Conservation (phyloP, 495 filamentous ascomycete genomes). For the Podospora australis region DNA sequence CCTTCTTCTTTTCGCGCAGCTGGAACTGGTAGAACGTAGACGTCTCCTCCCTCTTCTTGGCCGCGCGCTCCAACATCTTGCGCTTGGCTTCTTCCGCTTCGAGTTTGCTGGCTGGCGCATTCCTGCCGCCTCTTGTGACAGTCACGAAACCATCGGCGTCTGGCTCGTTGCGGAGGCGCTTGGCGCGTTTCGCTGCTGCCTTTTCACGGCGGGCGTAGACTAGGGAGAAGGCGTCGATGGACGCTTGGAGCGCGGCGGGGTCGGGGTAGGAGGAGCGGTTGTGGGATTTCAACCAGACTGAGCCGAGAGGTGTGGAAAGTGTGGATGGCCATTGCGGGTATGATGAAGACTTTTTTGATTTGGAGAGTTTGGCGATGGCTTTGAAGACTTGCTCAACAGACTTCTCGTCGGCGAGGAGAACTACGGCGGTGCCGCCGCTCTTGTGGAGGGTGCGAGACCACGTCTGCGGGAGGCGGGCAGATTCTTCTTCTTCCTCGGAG, state of each 20-base stretch:
- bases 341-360: conserved; percentile 47
- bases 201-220: conserved; percentile 61
- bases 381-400: conserved; percentile 68
- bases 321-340: conserved; percentile 46
- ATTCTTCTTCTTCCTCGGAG: conserved; percentile 42
- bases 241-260: conserved; percentile 52
- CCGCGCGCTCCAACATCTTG: conserved; percentile 65
- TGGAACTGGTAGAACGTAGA: conserved; percentile 94
- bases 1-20: conserved; percentile 81
- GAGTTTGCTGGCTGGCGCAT: conserved; percentile 65
- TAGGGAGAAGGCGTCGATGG: conserved; percentile 77
- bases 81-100: conserved; percentile 66
- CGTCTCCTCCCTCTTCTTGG: conserved; percentile 56
- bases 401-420: conserved; percentile 73
- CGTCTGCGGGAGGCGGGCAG: conserved; percentile 52
- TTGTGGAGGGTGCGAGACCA: conserved; percentile 70
- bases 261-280: conserved; percentile 65
- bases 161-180: conserved; percentile 62
- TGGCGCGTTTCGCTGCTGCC: conserved; percentile 55
- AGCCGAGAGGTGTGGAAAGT: conserved; percentile 51
- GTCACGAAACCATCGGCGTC: conserved; percentile 96
- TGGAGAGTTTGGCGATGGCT: conserved; percentile 56
- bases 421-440: conserved; percentile 71
- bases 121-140: conserved; percentile 70
- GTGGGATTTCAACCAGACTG: conserved; percentile 55